These are phyloP conservation scores for Gilbertella persicaria DNA, from an alignment of 371 early-diverging fungal species.

Conservation along the genomic window DNA sequence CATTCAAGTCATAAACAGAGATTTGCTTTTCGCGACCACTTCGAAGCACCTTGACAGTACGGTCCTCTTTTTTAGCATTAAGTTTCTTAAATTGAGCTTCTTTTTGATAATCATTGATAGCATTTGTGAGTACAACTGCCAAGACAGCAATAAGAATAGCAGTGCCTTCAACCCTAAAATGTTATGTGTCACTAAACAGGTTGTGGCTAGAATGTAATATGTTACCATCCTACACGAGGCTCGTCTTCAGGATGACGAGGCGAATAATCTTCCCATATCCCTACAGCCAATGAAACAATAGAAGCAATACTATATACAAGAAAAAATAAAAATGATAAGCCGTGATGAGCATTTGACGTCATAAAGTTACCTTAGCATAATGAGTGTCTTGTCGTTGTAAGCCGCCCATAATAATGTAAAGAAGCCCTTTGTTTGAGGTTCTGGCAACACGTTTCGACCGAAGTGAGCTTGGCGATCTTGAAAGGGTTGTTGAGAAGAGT, in stretches of 20 bases:
- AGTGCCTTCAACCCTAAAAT: conserved; percentile 75
- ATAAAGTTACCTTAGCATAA: conserved; percentile 41
- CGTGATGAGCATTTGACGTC: conserved; percentile 18
- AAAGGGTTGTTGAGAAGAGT: conserved; percentile 49
- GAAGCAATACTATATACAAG: conserved; percentile 76
- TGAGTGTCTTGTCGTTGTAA: conserved; percentile 66
- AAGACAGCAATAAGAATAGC: conserved; percentile 90
- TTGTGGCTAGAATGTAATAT: no score
- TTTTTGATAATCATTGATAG: conserved; percentile 96
- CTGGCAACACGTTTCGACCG: conserved; percentile 74
- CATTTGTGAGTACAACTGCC: conserved; percentile 90
- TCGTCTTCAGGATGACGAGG: conserved; percentile 60
- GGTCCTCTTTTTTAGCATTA: conserved; percentile 90
- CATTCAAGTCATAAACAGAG: conserved; percentile 83
- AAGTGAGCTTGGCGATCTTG: conserved; percentile 66
- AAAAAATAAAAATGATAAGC: conserved; percentile 1
- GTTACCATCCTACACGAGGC: conserved; percentile 69
- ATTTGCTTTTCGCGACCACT: conserved; percentile 79
- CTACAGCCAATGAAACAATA: conserved; percentile 74
- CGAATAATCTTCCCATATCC: conserved; percentile 72
- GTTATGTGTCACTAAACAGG: no score
- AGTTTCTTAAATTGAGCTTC: conserved; percentile 93
- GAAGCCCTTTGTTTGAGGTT: conserved; percentile 61
- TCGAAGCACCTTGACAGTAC: conserved; percentile 77
- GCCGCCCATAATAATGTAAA: conserved; percentile 67